Conservation (phyloP, 495 filamentous ascomycete species). For the Penicillium verhagenii region DNA sequence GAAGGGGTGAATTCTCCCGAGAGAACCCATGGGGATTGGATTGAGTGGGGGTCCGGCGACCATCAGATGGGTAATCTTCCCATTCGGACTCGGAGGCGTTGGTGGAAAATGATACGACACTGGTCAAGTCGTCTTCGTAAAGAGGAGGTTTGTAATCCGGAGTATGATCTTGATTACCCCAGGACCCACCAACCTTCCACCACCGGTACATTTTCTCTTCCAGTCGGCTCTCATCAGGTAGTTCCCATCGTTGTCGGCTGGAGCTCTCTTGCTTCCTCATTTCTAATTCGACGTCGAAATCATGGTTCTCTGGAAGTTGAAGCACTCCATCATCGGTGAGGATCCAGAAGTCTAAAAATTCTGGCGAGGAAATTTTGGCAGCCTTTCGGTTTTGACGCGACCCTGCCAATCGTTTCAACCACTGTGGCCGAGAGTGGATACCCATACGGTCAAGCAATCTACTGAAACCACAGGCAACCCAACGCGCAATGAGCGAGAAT, state of each 20-base stretch:
- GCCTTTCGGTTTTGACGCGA: constrained; percentile 18
- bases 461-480: constrained; percentile 54
- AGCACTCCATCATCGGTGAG: constrained; percentile 56
- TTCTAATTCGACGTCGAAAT: constrained; percentile 76
- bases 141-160: constrained; percentile 60
- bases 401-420: constrained; percentile 48
- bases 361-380: constrained; percentile 17
- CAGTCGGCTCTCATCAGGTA: constrained; percentile 60
- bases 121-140: constrained; percentile 70
- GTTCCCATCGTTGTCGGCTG: constrained; percentile 28
- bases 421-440: constrained; percentile 59
- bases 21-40: constrained; percentile 41
- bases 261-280: constrained; percentile 57
- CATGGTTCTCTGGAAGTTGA: constrained; percentile 52
- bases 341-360: constrained; percentile 59
- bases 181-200: constrained; percentile 78
- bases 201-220: constrained; percentile 73
- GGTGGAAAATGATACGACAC: constrained; percentile 66
- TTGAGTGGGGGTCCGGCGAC: constrained; percentile 77
- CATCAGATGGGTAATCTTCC: constrained; percentile 53
- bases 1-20: constrained; percentile 56
- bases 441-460: constrained; percentile 58
- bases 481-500: constrained; percentile 60
- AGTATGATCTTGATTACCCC: constrained; percentile 75
- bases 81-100: constrained; percentile 53